Conservation (phyloP, 495 filamentous ascomycete genomes). For the Trichoderma erinaceum region DNA sequence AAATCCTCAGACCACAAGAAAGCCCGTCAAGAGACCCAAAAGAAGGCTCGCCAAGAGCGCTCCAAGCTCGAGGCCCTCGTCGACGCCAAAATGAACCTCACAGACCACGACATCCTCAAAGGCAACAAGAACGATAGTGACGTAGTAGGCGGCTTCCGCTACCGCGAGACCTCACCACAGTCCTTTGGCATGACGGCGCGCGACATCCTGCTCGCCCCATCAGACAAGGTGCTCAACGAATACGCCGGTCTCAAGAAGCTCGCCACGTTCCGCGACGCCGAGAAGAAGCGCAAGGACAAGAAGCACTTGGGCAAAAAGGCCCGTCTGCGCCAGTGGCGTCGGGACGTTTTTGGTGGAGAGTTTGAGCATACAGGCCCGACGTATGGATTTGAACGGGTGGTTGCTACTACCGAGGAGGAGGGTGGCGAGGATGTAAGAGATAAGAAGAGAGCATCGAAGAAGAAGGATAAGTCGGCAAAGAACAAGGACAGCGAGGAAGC, state of each 20-base stretch:
- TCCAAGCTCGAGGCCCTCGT: constrained; percentile 82
- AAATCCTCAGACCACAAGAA: constrained; percentile 59
- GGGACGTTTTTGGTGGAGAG: constrained; percentile 79
- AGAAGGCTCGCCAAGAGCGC: constrained; percentile 66
- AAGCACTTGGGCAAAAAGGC: constrained; percentile 89
- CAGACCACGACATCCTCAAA: constrained; percentile 50
- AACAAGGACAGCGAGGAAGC: constrained; percentile 16
- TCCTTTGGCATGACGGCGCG: constrained; percentile 81
- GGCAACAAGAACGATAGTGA: constrained; percentile 23
- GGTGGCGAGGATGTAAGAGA: constrained; percentile 15
- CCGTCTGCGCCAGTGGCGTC: constrained; percentile 80
- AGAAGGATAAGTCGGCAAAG: constrained; percentile 16
- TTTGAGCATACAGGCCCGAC: constrained; percentile 43
- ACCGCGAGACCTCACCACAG: constrained; percentile 87
- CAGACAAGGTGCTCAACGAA: constrained; percentile 78
- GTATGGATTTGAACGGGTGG: constrained; percentile 35
- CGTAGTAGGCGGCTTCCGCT: constrained; percentile 57
- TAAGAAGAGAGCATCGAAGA: constrained; percentile 8
- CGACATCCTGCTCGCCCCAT: constrained; percentile 83
- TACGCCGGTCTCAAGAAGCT: constrained; percentile 93
- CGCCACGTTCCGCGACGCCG: constrained; percentile 76
- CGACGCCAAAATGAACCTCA: constrained; percentile 70
- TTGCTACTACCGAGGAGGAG: constrained; percentile 20
- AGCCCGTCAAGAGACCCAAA: constrained; percentile 65
- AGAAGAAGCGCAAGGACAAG: constrained; percentile 82